A percentile compares a stretch with the other conserved stretches of the same genome.
Conservation (phyloP, 169 alveolate species). For the Eimeria acervulina region DNA sequence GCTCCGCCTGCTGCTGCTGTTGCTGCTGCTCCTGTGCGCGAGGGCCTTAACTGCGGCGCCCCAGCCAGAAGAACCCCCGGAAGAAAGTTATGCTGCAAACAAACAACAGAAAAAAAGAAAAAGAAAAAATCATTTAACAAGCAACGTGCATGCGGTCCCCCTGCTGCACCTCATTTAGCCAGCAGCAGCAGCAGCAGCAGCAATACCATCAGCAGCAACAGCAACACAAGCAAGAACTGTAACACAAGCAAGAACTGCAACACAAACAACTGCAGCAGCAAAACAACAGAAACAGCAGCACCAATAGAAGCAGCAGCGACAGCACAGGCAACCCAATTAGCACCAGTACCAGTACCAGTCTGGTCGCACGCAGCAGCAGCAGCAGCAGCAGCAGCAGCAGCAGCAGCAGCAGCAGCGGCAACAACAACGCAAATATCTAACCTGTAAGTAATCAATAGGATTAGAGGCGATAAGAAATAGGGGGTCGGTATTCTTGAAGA, state of each 20-base stretch:
- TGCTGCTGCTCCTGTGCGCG: too few species aligned
- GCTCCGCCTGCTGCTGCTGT: too few species aligned
- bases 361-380: conserved; percentile 40
- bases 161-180: neutral
- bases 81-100: conserved; percentile 36
- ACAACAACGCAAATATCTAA: neutral
- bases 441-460: conserved; percentile 36
- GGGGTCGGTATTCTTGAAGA: neutral
- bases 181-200: conserved; percentile 1
- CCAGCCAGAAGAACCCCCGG: conserved; percentile 53
- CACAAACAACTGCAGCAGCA: neutral
- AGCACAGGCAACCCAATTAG: too few species aligned
- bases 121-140: neutral
- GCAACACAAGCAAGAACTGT: too few species aligned
- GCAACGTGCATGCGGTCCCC: neutral
- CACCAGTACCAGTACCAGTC: too few species aligned
- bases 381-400: neutral
- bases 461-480: neutral
- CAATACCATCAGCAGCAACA: neutral
- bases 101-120: neutral
- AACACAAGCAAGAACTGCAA: neutral
- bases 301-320: too few species aligned
- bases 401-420: neutral
- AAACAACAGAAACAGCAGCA: neutral
- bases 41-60: neutral